Evolutionary conservation across 208 protist genomes (phyloP).

Genomic region (Wallacemonas rigidus): DNA sequence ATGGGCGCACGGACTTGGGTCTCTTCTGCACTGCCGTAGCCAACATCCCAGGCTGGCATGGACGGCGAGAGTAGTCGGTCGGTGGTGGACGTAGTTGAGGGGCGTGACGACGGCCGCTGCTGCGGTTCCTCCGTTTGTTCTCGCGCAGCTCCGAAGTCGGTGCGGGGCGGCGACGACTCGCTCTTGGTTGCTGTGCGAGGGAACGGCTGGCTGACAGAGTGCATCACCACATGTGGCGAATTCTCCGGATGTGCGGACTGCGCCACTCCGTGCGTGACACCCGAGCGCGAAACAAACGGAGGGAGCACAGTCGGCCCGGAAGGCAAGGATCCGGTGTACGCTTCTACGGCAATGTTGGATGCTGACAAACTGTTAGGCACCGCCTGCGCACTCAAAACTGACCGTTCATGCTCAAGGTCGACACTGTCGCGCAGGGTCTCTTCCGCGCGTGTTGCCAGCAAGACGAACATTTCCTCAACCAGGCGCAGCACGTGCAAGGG

Average conservation of each 20-base stretch:
- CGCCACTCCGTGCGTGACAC: background rate
- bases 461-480: conserved; percentile 66
- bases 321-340: background rate
- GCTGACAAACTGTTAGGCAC: conserved; percentile 5
- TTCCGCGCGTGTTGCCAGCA: conserved; percentile 73
- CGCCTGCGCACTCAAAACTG: background rate
- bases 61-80: background rate
- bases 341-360: conserved; percentile 5
- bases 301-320: background rate
- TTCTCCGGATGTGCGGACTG: background rate
- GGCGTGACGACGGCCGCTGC: too few relatives aligned
- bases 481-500: conserved; percentile 73
- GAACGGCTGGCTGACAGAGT: background rate
- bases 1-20: background rate
- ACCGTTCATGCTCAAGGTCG: conserved; percentile 25
- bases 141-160: too few relatives aligned
- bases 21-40: background rate
- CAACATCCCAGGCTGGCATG: background rate
- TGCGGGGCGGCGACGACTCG: too few relatives aligned
- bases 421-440: conserved; percentile 39
- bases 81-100: background rate
- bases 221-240: background rate
- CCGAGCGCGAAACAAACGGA: background rate
- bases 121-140: too few relatives aligned
- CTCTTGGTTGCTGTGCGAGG: background rate